phyloP scores from a whole-genome alignment of 2,329 filamentous ascomycete genomes.

The Alternaria infectoria region DNA sequence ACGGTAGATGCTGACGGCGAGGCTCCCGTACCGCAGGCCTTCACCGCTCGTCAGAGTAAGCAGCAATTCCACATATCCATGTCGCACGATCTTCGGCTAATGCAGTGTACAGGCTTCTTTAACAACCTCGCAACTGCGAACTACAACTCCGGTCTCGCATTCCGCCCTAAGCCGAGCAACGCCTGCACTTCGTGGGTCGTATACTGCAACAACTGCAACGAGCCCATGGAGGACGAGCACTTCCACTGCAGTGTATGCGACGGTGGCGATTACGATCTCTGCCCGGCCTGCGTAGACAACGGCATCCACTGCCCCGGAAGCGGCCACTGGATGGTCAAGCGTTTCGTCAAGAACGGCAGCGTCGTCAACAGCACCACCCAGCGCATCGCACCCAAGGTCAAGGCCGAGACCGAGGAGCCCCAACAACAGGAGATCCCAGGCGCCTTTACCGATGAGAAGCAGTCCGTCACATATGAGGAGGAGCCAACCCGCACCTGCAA shows the following conservation, averaged over 20 bases:
- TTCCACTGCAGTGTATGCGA: constrained; percentile 96
- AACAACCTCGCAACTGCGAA: constrained; percentile 36
- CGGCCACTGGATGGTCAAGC: constrained; percentile 94
- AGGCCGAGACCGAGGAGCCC: constrained; percentile 47
- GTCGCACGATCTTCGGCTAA: constrained; percentile 14
- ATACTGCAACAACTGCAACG: constrained; percentile 91
- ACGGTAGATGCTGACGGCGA: constrained; percentile 36
- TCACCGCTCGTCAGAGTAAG: constrained; percentile 46
- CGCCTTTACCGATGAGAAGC: constrained; percentile 54
- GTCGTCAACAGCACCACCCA: constrained; percentile 88
- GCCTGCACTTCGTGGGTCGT: constrained; percentile 72
- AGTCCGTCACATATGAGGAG: constrained; percentile 45
- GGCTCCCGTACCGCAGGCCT: constrained; percentile 51
- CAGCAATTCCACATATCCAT: neutral
- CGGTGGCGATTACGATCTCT: constrained; percentile 92
- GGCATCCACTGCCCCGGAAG: constrained; percentile 79
- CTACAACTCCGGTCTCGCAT: constrained; percentile 39
- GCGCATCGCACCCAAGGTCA: constrained; percentile 71
- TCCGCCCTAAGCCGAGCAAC: constrained; percentile 50
- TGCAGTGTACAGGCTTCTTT: constrained; percentile 33
- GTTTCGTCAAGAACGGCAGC: constrained; percentile 76
- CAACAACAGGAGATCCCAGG: constrained; percentile 53
- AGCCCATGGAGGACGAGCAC: constrained; percentile 78
- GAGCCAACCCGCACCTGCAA: constrained; percentile 72
- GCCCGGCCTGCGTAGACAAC: constrained; percentile 75